Conservation (phyloP, 805 yeast species). For the Zygotorulaspora sp. region DNA sequence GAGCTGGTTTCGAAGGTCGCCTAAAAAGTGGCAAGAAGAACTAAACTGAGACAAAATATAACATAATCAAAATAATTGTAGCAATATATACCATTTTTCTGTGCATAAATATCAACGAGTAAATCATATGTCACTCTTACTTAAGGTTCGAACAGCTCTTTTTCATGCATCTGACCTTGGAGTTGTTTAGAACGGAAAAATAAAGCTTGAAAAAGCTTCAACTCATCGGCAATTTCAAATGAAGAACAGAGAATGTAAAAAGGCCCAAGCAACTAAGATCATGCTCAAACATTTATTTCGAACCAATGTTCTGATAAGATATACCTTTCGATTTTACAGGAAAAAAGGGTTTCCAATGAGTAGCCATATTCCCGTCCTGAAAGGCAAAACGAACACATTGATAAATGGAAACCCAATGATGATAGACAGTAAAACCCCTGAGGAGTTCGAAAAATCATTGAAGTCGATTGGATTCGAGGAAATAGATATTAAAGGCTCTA, state of each 20-base stretch:
- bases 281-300: too few species aligned
- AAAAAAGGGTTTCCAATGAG: conserved; percentile 8
- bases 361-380: conserved; percentile 15
- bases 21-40: conserved; percentile 33
- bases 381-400: conserved; percentile 4
- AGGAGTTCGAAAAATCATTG: conserved; percentile 12
- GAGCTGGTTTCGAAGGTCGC: conserved; percentile 93
- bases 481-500: conserved; percentile 10
- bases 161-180: too few species aligned
- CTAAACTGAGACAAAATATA: conserved; percentile 5
- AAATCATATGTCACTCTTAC: too few species aligned
- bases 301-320: conserved; percentile 3
- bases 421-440: conserved; percentile 9
- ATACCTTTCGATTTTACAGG: conserved; percentile 14
- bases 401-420: conserved; percentile 8
- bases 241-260: too few species aligned
- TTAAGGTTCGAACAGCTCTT: too few species aligned
- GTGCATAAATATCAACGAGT: conserved; percentile 1
- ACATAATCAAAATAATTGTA: background rate
- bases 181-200: too few species aligned
- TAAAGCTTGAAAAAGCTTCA: background rate
- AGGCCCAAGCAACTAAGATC: too few species aligned
- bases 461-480: conserved; percentile 17
- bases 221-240: background rate
- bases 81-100: conserved; percentile 1